Evolutionary conservation across 768 basidiomycete genomes (phyloP).

Genomic region (Suillus subaureus): DNA sequence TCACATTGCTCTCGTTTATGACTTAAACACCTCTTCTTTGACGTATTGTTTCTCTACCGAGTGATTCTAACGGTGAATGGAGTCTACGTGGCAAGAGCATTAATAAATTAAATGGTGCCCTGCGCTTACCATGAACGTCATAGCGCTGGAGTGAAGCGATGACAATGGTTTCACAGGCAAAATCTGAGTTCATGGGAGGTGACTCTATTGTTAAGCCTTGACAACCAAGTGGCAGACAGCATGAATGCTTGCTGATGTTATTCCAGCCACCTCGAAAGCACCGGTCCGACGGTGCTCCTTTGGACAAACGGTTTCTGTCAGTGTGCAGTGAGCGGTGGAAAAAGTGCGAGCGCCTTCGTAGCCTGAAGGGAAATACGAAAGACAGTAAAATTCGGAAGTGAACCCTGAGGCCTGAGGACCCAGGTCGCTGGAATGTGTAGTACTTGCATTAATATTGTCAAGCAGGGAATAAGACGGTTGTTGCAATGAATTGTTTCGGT

Average conservation of each 20-base stretch:
- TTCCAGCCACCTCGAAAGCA: constrained; percentile 9
- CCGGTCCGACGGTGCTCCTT: constrained; percentile 19
- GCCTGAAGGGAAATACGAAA: neutral
- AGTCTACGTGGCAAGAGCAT: neutral
- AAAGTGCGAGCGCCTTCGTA: neutral
- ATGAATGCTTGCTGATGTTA: constrained; percentile 13
- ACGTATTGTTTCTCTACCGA: neutral
- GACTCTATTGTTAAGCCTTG: constrained; percentile 19
- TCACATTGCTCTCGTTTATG: neutral
- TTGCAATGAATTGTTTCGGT: too few relatives aligned
- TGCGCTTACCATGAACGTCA: neutral
- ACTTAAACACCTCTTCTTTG: neutral
- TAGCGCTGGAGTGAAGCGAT: neutral
- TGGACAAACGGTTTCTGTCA: constrained; percentile 15
- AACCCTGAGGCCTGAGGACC: neutral
- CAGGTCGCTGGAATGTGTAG: too few relatives aligned
- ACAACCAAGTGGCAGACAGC: constrained; percentile 19
- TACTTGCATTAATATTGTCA: neutral
- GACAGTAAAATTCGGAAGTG: neutral
- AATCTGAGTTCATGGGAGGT: constrained; percentile 14
- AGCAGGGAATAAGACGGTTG: constrained; percentile 5
- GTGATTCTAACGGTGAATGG: neutral
- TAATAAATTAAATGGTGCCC: neutral
- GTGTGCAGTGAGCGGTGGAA: constrained; percentile 1
- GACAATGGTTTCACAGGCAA: constrained; percentile 2